These are phyloP conservation scores for Herpetomonas muscarum DNA, from an alignment of 208 protist species.

Conservation along the genomic window DNA sequence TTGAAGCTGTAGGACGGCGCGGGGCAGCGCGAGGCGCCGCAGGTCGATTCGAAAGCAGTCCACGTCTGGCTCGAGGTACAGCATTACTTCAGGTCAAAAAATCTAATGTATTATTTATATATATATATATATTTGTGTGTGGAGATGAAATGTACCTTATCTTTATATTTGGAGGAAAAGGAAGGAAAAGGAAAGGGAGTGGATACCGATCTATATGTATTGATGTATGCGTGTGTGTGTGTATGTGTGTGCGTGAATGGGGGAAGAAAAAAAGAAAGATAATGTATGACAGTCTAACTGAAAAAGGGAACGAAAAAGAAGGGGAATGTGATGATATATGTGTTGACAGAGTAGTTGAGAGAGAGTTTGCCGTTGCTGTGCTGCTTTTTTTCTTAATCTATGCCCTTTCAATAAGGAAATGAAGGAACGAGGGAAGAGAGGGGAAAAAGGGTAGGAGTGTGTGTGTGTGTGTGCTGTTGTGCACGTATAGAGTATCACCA, in stretches of 20 bases:
- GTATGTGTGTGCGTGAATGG: neutral
- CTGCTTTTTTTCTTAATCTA: too few species aligned
- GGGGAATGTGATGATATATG: neutral
- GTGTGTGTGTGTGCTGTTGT: too few species aligned
- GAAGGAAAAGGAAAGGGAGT: conserved; percentile 10
- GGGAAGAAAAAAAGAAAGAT: neutral
- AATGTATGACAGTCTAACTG: neutral
- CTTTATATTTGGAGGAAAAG: conserved; percentile 9
- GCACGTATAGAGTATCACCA: too few species aligned
- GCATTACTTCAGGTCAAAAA: conserved; percentile 17
- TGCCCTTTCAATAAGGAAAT: neutral
- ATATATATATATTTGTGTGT: conserved; percentile 1
- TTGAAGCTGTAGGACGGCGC: conserved; percentile 20
- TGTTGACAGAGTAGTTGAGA: neutral
- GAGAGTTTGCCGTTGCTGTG: too few species aligned
- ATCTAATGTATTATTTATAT: neutral
- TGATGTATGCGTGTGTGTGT: neutral
- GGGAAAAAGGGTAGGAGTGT: neutral
- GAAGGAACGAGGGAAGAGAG: neutral
- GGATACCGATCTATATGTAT: neutral
- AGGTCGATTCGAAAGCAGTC: conserved; percentile 63
- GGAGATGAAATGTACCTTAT: neutral
- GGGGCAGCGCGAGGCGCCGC: conserved; percentile 32
- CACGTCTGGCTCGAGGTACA: conserved; percentile 65
- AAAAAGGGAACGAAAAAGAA: neutral